A percentile compares a stretch with the other conserved stretches of the same genome.
Evolutionary conservation across 139 green algal species (phyloP).

Genomic region (Coelastrella sp.): DNA sequence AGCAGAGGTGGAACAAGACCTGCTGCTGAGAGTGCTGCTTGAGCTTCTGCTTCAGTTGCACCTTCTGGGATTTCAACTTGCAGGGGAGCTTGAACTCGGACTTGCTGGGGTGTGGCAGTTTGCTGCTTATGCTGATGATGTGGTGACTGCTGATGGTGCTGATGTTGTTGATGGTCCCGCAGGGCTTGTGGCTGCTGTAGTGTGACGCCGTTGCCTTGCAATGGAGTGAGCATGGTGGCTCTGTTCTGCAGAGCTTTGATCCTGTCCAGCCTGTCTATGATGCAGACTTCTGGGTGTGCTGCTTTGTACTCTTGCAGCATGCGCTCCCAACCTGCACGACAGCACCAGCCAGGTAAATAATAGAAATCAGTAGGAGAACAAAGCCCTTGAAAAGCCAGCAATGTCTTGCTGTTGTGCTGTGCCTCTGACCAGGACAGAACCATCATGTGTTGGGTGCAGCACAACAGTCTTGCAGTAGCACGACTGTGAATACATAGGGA

Average conservation of each 20-base stretch:
- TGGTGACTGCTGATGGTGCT: neutral
- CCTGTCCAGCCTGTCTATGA: slow-evolving; percentile 70
- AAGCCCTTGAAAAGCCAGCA: too few relatives aligned
- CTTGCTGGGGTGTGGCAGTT: neutral
- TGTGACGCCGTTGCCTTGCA: slow-evolving; percentile 49
- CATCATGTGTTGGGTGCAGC: too few relatives aligned
- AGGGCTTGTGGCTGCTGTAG: neutral
- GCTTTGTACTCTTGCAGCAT: slow-evolving; percentile 68
- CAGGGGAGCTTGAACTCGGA: slow-evolving; percentile 31
- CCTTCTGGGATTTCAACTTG: slow-evolving; percentile 64
- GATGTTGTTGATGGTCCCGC: neutral
- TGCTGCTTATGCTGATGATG: slow-evolving; percentile 10
- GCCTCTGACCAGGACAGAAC: too few relatives aligned
- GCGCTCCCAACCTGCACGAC: slow-evolving; percentile 76
- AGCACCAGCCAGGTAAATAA: neutral
- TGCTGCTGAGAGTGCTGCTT: slow-evolving; percentile 41
- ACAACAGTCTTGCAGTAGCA: too few relatives aligned
- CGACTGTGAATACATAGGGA: too few relatives aligned
- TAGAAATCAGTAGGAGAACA: neutral
- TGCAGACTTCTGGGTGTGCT: slow-evolving; percentile 58
- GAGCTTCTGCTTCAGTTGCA: slow-evolving; percentile 44
- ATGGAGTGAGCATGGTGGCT: slow-evolving; percentile 68
- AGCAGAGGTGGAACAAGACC: slow-evolving; percentile 77
- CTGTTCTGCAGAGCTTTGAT: slow-evolving; percentile 71
- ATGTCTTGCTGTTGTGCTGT: too few relatives aligned